phyloP scores from a whole-genome alignment of 805 yeast species.

The Lipomyces orientalis region DNA sequence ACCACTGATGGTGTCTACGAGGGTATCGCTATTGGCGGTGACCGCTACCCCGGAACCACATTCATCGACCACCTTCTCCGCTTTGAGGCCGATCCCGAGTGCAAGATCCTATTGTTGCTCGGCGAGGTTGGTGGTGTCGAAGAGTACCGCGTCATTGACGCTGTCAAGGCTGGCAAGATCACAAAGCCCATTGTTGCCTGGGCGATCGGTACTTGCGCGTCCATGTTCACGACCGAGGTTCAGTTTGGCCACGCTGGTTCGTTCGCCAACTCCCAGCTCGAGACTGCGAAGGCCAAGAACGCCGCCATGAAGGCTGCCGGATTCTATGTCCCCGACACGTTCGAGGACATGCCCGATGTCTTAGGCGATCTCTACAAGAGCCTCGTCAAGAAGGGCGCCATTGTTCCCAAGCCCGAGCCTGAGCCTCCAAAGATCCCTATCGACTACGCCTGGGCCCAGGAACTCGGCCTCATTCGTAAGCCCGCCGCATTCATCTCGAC shows the following conservation, averaged over 20 bases:
- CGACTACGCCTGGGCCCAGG: slow-evolving; percentile 57
- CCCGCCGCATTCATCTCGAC: slow-evolving; percentile 57
- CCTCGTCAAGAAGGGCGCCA: slow-evolving; percentile 53
- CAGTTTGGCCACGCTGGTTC: slow-evolving; percentile 73
- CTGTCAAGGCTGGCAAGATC: slow-evolving; percentile 66
- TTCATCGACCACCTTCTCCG: slow-evolving; percentile 71
- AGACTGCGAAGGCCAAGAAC: slow-evolving; percentile 70
- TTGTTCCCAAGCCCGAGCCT: slow-evolving; percentile 51
- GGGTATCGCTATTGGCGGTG: slow-evolving; percentile 76
- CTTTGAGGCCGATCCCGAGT: slow-evolving; percentile 66
- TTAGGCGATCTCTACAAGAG: slow-evolving; percentile 73
- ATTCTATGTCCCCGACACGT: slow-evolving; percentile 84
- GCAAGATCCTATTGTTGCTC: slow-evolving; percentile 67
- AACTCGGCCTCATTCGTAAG: slow-evolving; percentile 54
- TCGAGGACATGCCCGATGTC: slow-evolving; percentile 53
- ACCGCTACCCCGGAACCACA: slow-evolving; percentile 75
- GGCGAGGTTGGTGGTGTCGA: slow-evolving; percentile 79
- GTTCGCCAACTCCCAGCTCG: slow-evolving; percentile 71
- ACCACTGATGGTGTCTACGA: slow-evolving; percentile 56
- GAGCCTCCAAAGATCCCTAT: slow-evolving; percentile 56
- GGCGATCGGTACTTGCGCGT: slow-evolving; percentile 74
- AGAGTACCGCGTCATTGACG: slow-evolving; percentile 72
- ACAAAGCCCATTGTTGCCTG: slow-evolving; percentile 74
- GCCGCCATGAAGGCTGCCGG: slow-evolving; percentile 90
- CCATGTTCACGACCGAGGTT: slow-evolving; percentile 71